Conservation (phyloP, 2,329 filamentous ascomycete genomes). For the Hypoxylon sp. region DNA sequence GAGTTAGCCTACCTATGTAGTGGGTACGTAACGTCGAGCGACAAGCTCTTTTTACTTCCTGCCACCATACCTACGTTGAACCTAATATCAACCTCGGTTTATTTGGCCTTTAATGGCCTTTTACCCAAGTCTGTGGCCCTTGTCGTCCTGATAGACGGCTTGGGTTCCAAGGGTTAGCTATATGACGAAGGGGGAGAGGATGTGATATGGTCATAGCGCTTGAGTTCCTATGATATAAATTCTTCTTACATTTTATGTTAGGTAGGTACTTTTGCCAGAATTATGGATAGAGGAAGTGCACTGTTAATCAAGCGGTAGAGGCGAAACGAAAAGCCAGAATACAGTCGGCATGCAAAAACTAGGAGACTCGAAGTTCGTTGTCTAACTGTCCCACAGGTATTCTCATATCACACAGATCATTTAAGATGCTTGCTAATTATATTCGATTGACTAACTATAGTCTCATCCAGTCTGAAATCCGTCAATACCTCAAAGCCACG, state of each 20-base stretch:
- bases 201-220: background rate
- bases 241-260: background rate
- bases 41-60: background rate
- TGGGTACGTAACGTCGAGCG: background rate
- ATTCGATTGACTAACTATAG: background rate
- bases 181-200: background rate
- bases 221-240: background rate
- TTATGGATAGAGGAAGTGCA: too few relatives aligned
- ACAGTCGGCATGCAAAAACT: background rate
- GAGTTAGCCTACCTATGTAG: background rate
- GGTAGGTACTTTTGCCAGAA: too few relatives aligned
- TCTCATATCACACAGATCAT: background rate
- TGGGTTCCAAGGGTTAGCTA: background rate
- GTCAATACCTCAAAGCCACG: background rate
- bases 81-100: background rate
- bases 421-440: background rate
- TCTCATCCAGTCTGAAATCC: background rate
- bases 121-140: background rate
- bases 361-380: background rate
- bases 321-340: background rate
- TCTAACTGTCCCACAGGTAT: background rate
- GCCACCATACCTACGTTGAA: background rate
- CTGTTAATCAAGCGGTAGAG: background rate
- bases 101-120: background rate
- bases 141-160: background rate